Conservation (phyloP, 345 rosid genomes). For the Bruguiera gymnorhiza region DNA sequence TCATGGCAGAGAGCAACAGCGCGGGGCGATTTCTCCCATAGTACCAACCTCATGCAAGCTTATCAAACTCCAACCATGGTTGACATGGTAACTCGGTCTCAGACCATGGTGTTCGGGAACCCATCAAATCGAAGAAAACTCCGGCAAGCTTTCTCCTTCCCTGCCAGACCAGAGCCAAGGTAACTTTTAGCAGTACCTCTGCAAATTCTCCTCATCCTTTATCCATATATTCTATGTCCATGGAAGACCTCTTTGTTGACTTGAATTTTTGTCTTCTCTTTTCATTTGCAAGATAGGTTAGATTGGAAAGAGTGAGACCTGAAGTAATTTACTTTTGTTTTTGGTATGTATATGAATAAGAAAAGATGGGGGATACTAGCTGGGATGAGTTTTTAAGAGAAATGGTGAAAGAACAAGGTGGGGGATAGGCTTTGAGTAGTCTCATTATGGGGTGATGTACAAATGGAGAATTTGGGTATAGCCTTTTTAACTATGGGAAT, state of each 20-base stretch:
- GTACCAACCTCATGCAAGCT: slow-evolving; percentile 69
- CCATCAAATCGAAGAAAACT: slow-evolving; percentile 62
- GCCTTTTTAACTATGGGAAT: not conserved
- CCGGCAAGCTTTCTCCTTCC: slow-evolving; percentile 63
- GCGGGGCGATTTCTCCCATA: slow-evolving; percentile 84
- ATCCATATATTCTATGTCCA: slow-evolving; percentile 25
- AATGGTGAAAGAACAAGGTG: slow-evolving; percentile 8
- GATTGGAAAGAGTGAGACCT: slow-evolving; percentile 16
- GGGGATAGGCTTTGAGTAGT: slow-evolving; percentile 14
- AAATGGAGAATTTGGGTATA: slow-evolving; percentile 25
- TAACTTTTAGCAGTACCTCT: slow-evolving; percentile 19
- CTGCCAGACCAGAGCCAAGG: slow-evolving; percentile 58
- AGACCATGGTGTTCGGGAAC: slow-evolving; percentile 46
- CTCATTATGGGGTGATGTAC: slow-evolving; percentile 34
- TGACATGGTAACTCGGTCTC: slow-evolving; percentile 86
- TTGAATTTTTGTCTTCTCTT: slow-evolving; percentile 17
- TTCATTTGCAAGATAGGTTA: slow-evolving; percentile 20
- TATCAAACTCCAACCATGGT: slow-evolving; percentile 92
- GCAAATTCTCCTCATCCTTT: slow-evolving; percentile 25
- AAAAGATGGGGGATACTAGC: slow-evolving; percentile 14
- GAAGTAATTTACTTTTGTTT: slow-evolving; percentile 15
- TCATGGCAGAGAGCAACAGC: slow-evolving; percentile 98
- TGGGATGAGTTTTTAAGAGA: slow-evolving; percentile 15
- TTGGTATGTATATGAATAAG: slow-evolving; percentile 44
- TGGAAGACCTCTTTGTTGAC: slow-evolving; percentile 20